These are phyloP conservation scores for Viridothelium virens DNA, from an alignment of 495 filamentous ascomycete species.

Conservation along the genomic window DNA sequence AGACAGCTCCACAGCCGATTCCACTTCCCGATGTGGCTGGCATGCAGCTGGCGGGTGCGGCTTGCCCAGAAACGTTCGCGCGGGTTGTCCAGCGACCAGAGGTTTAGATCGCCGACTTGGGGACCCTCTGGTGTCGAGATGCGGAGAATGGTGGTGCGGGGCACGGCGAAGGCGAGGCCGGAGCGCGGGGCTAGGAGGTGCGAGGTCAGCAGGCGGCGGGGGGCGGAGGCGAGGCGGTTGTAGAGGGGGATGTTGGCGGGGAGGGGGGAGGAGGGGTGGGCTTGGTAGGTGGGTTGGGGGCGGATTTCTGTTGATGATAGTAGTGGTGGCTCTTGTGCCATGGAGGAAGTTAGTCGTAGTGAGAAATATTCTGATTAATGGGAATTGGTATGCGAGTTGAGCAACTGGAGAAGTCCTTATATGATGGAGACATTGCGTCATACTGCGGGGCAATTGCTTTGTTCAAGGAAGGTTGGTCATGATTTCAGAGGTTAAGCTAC, in stretches of 20 bases:
- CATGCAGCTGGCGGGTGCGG: conserved; percentile 68
- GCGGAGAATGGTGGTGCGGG: conserved; percentile 54
- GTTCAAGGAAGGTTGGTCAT: background rate
- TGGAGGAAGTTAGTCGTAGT: background rate
- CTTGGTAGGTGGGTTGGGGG: conserved; percentile 27
- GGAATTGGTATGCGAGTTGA: background rate
- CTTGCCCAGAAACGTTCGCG: conserved; percentile 73
- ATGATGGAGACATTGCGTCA: background rate
- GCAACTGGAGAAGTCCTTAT: background rate
- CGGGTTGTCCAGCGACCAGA: conserved; percentile 69
- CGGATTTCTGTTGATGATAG: too few relatives aligned
- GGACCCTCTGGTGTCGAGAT: conserved; percentile 67
- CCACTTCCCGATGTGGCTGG: conserved; percentile 58
- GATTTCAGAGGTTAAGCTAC: background rate
- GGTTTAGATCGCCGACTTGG: conserved; percentile 74
- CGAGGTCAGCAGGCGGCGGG: conserved; percentile 16
- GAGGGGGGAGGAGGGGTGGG: conserved; percentile 21
- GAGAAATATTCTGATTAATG: too few relatives aligned
- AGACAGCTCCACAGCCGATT: conserved; percentile 71
- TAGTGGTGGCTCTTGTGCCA: conserved; percentile 4
- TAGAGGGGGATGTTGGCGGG: conserved; percentile 22
- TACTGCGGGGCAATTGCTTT: background rate
- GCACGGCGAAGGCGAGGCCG: conserved; percentile 30
- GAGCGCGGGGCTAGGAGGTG: conserved; percentile 31
- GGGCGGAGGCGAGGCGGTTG: conserved; percentile 14